Evolutionary conservation across 345 rosid species (phyloP).

Genomic region (Raphanus sativus): DNA sequence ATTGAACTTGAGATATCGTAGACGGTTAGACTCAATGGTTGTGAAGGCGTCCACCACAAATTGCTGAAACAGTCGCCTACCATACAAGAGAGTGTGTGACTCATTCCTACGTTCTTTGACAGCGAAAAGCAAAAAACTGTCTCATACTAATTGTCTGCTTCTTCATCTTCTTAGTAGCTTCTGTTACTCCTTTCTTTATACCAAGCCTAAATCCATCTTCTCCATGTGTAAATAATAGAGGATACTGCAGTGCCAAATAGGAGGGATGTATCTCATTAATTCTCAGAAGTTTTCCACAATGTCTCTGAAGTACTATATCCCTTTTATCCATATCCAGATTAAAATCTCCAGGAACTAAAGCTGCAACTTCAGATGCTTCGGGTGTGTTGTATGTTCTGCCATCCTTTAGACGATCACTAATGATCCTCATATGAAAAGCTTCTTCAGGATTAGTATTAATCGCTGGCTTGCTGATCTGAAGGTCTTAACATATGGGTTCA

Average conservation of each 20-base stretch:
- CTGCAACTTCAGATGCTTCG: no score
- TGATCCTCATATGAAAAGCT: no score
- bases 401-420: background rate
- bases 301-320: background rate
- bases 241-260: background rate
- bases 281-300: background rate
- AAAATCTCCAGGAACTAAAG: no score
- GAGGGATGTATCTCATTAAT: background rate
- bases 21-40: background rate
- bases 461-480: no score
- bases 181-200: background rate
- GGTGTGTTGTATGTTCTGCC: background rate
- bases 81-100: background rate
- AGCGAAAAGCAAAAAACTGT: background rate
- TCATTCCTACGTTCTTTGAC: background rate
- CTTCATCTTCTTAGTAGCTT: background rate
- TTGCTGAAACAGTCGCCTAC: background rate
- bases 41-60: background rate
- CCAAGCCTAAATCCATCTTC: background rate
- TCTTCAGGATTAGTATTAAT: no score
- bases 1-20: background rate
- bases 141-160: background rate
- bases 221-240: background rate
- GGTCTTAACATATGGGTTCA: no score
- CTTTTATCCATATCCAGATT: background rate